Base-by-base conservation (phyloP, 2,329 filamentous ascomycete genomes). In the Colletotrichum euphorbiae region DNA sequence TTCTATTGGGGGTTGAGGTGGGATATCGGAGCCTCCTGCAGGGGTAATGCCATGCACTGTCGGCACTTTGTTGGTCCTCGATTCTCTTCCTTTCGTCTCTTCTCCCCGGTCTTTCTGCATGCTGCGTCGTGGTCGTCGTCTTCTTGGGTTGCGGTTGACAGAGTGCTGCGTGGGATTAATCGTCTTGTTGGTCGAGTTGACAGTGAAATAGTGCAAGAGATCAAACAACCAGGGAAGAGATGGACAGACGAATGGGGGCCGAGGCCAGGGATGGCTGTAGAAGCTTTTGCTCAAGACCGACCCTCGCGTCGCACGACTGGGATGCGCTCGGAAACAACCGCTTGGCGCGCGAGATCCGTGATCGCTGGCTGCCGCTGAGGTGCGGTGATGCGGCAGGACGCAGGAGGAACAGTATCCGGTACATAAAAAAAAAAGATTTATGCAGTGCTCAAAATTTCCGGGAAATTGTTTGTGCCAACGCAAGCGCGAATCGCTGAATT, bases 251-350 rank as follows among this genome's bases (percentile, higher is more conserved):
- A 28, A 61, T 56, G 51, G 52, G 55, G 45, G 59, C 42, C 31
- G 28, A 36, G 45, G 46, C 28, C 65, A 68, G 60, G 60, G 60
- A 58, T 64, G 43, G 54, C 36, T 11, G 36, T 58, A 4, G 65
- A 68, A 68, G 65, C 65, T 68, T 60, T 68, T 68, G 65, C 38
- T 58, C 60, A 68, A 64, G 65, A 54, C 65, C 65, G 65, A 58
- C 52, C 38, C 65, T 67, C 65, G 65, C 65, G 60, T 67, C 60
- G 60, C 52, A 67, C 60, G 65, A 68, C 65, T 56, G 42, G 65
- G 65, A 68, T 68, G 52, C 17, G 12, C 38, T 64, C 45, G 65
- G 65, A 68, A 68, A 68, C 65, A 68, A 64, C 60, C 65, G 60
- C 65, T 68, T 64, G 65, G 65, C 64, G 45, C 52, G 60, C 65